These are phyloP conservation scores for Triangularia setosa DNA, from an alignment of 2,329 filamentous ascomycete species.

Conservation along the genomic window DNA sequence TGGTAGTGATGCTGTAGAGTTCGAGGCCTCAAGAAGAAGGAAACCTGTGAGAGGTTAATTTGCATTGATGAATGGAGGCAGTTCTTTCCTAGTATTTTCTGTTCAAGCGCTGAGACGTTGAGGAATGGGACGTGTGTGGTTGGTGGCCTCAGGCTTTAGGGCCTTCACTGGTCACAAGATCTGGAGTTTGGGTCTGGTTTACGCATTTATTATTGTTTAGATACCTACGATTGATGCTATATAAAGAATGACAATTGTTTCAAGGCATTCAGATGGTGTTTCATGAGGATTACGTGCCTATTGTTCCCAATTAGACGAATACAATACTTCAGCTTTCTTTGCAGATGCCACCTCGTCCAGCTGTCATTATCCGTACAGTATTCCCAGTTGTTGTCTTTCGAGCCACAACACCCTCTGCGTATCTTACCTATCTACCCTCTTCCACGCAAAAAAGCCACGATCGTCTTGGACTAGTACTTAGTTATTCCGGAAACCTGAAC, in stretches of 20 bases:
- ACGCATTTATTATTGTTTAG: not conserved
- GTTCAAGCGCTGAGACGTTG: not conserved
- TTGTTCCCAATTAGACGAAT: not conserved
- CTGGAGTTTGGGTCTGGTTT: not conserved
- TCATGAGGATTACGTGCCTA: not conserved
- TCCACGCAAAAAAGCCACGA: not conserved
- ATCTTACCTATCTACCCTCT: not conserved
- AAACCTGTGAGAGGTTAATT: constrained; percentile 2
- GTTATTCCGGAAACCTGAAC: not conserved
- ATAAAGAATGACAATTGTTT: not conserved
- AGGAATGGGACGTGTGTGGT: not conserved
- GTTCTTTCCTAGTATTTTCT: not conserved
- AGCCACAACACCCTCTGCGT: not conserved
- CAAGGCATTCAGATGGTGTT: not conserved
- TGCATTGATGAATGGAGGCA: not conserved
- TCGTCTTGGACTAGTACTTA: not conserved
- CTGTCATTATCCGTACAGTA: not conserved
- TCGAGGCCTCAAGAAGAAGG: constrained; percentile 14
- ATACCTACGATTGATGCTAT: not conserved
- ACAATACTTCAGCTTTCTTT: not conserved
- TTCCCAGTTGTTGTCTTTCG: not conserved
- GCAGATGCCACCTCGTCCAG: not conserved
- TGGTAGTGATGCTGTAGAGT: constrained; percentile 16
- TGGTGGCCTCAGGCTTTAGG: not conserved
- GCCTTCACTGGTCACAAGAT: not conserved